These are phyloP conservation scores for Diaporthe helianthi DNA, from an alignment of 2,329 filamentous ascomycete species.

Conservation along the genomic window DNA sequence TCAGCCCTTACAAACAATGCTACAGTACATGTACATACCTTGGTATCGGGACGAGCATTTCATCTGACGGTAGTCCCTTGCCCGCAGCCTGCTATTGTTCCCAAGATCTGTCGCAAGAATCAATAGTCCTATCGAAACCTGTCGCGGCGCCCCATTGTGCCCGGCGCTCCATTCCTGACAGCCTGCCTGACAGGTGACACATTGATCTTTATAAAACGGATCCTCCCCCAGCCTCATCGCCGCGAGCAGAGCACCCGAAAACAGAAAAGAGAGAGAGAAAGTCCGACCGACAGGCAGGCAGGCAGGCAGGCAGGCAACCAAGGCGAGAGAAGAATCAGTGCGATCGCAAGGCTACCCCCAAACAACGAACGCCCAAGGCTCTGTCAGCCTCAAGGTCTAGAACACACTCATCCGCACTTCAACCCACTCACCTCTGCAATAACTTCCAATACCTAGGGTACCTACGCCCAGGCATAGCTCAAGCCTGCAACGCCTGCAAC, in stretches of 20 bases:
- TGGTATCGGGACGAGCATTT: not conserved
- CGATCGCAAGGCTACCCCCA: constrained; percentile 15
- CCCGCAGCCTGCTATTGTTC: constrained; percentile 2
- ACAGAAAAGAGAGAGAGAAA: not conserved
- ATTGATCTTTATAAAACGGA: not conserved
- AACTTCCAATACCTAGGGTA: not conserved
- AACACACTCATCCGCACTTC: not conserved
- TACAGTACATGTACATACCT: no score
- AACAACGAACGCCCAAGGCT: not conserved
- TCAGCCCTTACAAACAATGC: constrained; percentile 27
- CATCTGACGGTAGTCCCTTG: not conserved
- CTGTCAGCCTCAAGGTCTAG: not conserved
- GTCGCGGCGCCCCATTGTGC: constrained; percentile 21
- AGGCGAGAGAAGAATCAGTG: not conserved
- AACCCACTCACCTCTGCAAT: not conserved
- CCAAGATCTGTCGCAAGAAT: constrained; percentile 15
- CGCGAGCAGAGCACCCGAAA: not conserved
- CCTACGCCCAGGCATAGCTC: not conserved
- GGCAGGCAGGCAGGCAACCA: not conserved
- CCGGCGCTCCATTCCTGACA: constrained; percentile 4
- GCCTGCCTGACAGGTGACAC: constrained; percentile 1
- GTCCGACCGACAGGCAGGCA: not conserved
- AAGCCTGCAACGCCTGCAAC: constrained; percentile 18
- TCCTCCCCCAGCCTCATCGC: not conserved
- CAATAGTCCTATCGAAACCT: constrained; percentile 22